A percentile compares a stretch with the other conserved stretches of the same genome.
Conservation (phyloP, 768 basidiomycete species). For the Phlebiopsis gigantea region DNA sequence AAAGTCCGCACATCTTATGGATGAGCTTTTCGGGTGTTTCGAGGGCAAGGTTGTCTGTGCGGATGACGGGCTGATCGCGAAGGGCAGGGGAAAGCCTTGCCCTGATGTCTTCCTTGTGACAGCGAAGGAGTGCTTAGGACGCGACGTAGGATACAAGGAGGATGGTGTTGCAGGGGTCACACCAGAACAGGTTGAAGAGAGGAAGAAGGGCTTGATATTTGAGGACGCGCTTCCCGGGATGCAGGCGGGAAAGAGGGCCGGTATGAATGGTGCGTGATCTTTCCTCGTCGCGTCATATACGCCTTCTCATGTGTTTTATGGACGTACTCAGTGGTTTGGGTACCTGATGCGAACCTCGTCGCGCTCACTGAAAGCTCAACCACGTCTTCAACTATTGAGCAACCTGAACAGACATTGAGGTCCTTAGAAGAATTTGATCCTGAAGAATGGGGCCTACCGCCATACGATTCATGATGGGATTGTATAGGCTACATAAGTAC, state of each 20-base stretch:
- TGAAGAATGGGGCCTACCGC: conserved; percentile 78
- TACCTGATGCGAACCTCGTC: conserved; percentile 70
- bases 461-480: conserved; percentile 39
- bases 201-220: conserved; percentile 68
- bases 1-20: conserved; percentile 60
- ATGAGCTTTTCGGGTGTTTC: conserved; percentile 67
- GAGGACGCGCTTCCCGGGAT: conserved; percentile 79
- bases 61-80: conserved; percentile 51
- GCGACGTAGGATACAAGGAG: conserved; percentile 43
- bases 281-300: background rate
- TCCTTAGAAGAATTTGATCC: conserved; percentile 75
- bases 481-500: too few relatives aligned
- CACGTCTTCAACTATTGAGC: conserved; percentile 33
- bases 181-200: conserved; percentile 38
- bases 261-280: conserved; percentile 66
- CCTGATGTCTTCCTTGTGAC: conserved; percentile 80
- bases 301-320: background rate
- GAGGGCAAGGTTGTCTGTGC: conserved; percentile 63
- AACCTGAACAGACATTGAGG: conserved; percentile 51
- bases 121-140: conserved; percentile 54
- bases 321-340: conserved; percentile 63
- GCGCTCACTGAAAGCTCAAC: conserved; percentile 29
- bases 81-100: conserved; percentile 60
- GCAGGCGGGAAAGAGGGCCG: conserved; percentile 76
- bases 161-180: conserved; percentile 27